phyloP scores from a whole-genome alignment of 2,329 filamentous ascomycete genomes.

The Onygena corvina region DNA sequence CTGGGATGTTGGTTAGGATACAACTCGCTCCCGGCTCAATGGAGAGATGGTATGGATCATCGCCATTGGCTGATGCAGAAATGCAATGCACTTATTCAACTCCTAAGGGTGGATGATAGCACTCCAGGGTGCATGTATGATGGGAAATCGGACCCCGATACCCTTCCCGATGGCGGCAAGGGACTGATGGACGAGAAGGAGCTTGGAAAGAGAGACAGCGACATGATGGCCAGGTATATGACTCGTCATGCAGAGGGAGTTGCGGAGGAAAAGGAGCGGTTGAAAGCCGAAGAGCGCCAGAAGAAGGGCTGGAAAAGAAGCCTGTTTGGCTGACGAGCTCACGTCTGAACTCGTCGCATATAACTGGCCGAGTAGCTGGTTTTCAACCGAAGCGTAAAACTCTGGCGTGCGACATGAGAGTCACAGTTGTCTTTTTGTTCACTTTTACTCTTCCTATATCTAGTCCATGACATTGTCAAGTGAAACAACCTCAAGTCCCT shows the following conservation, averaged over 20 bases:
- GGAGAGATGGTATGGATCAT: conserved; percentile 37
- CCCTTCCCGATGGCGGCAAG: conserved; percentile 13
- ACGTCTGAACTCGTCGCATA: too few relatives aligned
- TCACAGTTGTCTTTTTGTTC: too few relatives aligned
- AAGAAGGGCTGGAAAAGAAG: conserved; percentile 9
- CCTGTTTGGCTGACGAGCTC: neutral
- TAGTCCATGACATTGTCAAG: too few relatives aligned
- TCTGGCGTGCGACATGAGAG: too few relatives aligned
- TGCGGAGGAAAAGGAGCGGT: conserved; percentile 10
- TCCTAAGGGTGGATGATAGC: conserved; percentile 2
- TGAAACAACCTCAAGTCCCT: too few relatives aligned
- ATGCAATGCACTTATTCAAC: conserved; percentile 11
- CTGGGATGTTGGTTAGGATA: conserved; percentile 41
- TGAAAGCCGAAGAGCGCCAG: conserved; percentile 5
- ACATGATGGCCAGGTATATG: conserved; percentile 14
- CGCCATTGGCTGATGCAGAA: conserved; percentile 15
- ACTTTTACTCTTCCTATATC: too few relatives aligned
- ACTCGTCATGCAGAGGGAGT: conserved; percentile 6
- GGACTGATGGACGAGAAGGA: conserved; percentile 14
- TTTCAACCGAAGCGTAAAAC: too few relatives aligned
- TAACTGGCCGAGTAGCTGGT: too few relatives aligned
- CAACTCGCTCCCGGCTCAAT: conserved; percentile 37
- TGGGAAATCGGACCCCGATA: conserved; percentile 13
- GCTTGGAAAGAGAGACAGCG: conserved; percentile 11
- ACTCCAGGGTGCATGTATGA: conserved; percentile 1